Evolutionary conservation across 805 yeast genomes (phyloP).

Genomic region (Candida maris): DNA sequence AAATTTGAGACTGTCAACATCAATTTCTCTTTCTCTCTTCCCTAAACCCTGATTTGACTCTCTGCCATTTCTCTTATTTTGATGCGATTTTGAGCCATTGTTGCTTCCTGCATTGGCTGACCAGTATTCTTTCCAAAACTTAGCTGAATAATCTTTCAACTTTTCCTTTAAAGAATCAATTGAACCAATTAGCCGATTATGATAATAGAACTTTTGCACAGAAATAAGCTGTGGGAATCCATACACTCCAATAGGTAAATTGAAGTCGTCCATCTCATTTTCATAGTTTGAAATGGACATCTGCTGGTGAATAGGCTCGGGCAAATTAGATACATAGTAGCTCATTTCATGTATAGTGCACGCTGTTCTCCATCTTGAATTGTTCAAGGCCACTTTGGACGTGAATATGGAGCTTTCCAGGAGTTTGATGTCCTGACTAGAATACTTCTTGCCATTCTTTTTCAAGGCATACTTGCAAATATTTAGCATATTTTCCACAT

Average conservation of each 20-base stretch:
- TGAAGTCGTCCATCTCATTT: constrained; percentile 38
- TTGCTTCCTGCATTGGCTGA: constrained; percentile 16
- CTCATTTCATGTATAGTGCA: constrained; percentile 65
- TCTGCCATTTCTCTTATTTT: constrained; percentile 1
- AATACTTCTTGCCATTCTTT: constrained; percentile 31
- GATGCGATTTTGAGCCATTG: constrained; percentile 30
- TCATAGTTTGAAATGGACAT: constrained; percentile 43
- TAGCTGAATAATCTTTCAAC: constrained; percentile 33
- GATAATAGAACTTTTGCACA: constrained; percentile 50
- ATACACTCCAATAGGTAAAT: constrained; percentile 50
- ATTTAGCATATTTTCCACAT: constrained; percentile 48
- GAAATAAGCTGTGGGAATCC: constrained; percentile 58
- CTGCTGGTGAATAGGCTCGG: constrained; percentile 35
- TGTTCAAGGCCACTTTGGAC: constrained; percentile 47
- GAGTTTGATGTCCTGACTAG: constrained; percentile 36
- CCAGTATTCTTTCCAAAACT: constrained; percentile 59
- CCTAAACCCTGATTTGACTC: constrained; percentile 15
- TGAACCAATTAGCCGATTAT: constrained; percentile 43
- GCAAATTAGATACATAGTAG: constrained; percentile 46
- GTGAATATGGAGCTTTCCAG: constrained; percentile 41
- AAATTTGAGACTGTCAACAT: constrained; percentile 28
- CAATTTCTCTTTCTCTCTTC: constrained; percentile 34
- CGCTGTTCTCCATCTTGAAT: constrained; percentile 54
- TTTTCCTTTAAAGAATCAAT: constrained; percentile 29
- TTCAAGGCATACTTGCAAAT: constrained; percentile 46